Percentiles rank a stretch among this genome's conserved stretches.
phyloP scores from a whole-genome alignment of 2,329 filamentous ascomycete genomes.

The Neopestalotiopsis clavispora region DNA sequence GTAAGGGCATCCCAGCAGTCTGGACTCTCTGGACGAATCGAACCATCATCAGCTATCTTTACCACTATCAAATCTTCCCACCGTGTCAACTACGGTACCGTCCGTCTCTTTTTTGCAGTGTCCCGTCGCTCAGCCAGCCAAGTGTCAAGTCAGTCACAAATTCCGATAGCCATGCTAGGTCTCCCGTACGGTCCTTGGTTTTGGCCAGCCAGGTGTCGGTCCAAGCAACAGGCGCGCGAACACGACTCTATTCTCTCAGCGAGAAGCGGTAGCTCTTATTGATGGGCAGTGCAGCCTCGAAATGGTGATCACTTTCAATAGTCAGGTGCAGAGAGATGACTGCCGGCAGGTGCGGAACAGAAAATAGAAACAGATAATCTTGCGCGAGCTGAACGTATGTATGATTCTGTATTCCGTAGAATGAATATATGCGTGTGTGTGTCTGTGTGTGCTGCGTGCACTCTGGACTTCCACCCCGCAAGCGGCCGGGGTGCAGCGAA shows the following conservation, averaged over 20 bases:
- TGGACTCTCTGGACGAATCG: not conserved
- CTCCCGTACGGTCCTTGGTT: not conserved
- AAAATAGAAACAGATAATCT: not conserved
- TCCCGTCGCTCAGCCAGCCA: not conserved
- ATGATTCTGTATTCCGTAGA: not conserved
- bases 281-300: not conserved
- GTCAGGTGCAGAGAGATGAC: not conserved
- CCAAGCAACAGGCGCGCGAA: no score
- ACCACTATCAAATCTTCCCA: not conserved
- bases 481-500: not conserved
- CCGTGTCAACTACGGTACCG: not conserved
- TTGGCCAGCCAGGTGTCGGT: no score
- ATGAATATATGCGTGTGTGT: not conserved
- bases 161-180: not conserved
- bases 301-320: not conserved
- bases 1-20: not conserved
- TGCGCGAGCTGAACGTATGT: not conserved
- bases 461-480: not conserved
- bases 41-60: not conserved
- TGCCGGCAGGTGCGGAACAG: not conserved
- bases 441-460: not conserved
- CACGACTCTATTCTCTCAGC: not conserved
- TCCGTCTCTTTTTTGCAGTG: not conserved
- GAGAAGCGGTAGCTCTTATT: not conserved
- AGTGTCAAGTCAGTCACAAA: not conserved